Evolutionary conservation across 225 moss, liverwort and hornwort genomes (phyloP), one percentile per base, ranked within the genome.

Genomic region (Polytrichum formosum): DNA sequence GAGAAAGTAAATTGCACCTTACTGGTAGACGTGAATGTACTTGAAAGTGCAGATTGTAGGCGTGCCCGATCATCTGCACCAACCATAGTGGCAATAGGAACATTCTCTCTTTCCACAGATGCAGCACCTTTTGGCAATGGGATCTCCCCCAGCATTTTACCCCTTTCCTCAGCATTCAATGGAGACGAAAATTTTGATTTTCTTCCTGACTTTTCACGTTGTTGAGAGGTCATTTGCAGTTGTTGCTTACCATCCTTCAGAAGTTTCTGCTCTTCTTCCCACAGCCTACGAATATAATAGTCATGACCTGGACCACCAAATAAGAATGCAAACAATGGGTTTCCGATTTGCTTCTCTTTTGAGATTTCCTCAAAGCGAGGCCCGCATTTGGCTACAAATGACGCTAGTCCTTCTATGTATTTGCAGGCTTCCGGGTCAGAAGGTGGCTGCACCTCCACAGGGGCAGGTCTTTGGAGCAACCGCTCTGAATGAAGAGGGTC

Each of bases 381-480:
- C 61, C 97, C 97, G 53, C 90, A 92, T 87, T 82, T 89, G 67
- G 92, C 97, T 30, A 97, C 94, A 75, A 98, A 92, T 28, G 89
- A 86, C 35, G 97, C 92, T 26, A 98, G 79, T 63, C 92, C 97
- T 60, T 83, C 91, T 55, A 98, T 88, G 58, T 88, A 81, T 78
- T 94, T 94, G 72, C 85, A 72, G 62, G 66, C 73, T 78, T 90
- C 78, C 25, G 64, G 59, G 73, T 92, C 85, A 53, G 77, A 78
- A 71, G 94, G 86, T 29, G 91, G 80, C 58, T 37, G 76, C 54
- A 84, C 93, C 54, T 80, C 85, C 62, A 78, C 81, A 21, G 97
- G 94, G 58, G 88, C 82, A 72, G 89, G 66, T 65, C 70, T 85
- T 46, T 76, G 76, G 59, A 74, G 74, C 71, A 83, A 81, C 54